Evolutionary conservation across 257 asterid genomes (phyloP).

Genomic region (Solanum rostratum): DNA sequence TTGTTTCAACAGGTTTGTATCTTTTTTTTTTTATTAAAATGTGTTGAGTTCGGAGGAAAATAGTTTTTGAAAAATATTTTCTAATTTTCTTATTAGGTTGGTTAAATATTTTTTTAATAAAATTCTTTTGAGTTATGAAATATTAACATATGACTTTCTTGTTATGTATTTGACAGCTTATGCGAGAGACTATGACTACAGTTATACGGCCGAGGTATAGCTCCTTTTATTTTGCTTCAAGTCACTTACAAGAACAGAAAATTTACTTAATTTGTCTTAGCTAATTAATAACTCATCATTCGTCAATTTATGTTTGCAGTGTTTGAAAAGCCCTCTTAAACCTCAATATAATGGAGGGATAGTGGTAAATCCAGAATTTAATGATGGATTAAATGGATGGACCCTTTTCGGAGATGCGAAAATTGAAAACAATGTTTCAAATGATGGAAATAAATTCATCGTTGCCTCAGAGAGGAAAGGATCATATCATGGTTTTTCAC

Average conservation of each 20-base stretch:
- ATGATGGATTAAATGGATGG: conserved; percentile 19
- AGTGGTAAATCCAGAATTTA: conserved; percentile 16
- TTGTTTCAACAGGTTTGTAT: not conserved
- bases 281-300: not conserved
- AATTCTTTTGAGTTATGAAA: too few relatives aligned
- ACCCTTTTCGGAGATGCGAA: not conserved
- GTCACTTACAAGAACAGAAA: not conserved
- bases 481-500: not conserved
- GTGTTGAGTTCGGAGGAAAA: not conserved
- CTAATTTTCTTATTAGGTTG: not conserved
- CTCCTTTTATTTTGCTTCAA: too few relatives aligned
- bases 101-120: not conserved
- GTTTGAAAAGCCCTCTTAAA: conserved; percentile 19
- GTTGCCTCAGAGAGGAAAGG: conserved; percentile 2
- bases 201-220: not conserved
- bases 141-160: not conserved
- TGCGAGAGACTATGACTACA: not conserved
- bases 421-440: not conserved
- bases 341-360: conserved; percentile 32
- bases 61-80: not conserved
- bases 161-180: not conserved
- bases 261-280: not conserved
- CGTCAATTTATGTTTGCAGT: conserved; percentile 6
- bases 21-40: not conserved
- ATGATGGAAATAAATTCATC: conserved; percentile 12